Conservation (phyloP, 495 filamentous ascomycete genomes). For the Pyronema domesticum region DNA sequence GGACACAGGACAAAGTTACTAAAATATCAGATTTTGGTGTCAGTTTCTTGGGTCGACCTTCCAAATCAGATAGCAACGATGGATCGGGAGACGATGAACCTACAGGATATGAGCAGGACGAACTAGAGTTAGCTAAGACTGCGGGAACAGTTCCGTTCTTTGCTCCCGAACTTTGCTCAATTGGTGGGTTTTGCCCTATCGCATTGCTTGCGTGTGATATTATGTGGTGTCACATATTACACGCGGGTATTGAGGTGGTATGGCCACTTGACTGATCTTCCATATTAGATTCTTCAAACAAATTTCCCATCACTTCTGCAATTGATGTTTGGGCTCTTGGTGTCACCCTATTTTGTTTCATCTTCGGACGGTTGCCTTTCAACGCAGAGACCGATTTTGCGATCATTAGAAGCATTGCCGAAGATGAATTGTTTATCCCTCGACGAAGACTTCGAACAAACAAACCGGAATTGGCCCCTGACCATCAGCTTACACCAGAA, state of each 20-base stretch:
- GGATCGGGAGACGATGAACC: constrained; percentile 69
- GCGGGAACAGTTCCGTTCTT: constrained; percentile 97
- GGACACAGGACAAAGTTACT: constrained; percentile 65
- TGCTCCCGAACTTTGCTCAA: constrained; percentile 91
- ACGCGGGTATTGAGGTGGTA: not conserved
- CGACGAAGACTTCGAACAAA: constrained; percentile 45
- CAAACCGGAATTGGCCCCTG: constrained; percentile 12
- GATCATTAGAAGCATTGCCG: constrained; percentile 78
- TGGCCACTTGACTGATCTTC: not conserved
- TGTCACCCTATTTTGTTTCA: constrained; percentile 85
- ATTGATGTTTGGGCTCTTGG: constrained; percentile 98
- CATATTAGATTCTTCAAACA: constrained; percentile 9
- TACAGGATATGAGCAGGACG: constrained; percentile 41
- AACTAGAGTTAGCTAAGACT: constrained; percentile 88
- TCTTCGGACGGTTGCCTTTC: constrained; percentile 86
- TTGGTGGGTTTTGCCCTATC: constrained; percentile 16
- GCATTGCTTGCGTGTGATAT: not conserved
- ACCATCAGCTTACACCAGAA: constrained; percentile 8
- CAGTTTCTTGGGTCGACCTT: constrained; percentile 78
- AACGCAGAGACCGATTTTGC: constrained; percentile 76
- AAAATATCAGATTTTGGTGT: constrained; percentile 99
- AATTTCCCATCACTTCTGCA: constrained; percentile 41
- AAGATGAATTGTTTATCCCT: constrained; percentile 77
- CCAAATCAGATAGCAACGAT: constrained; percentile 58
- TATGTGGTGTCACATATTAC: not conserved